A percentile compares a stretch with the other conserved stretches of the same genome.
Evolutionary conservation across 2,329 filamentous ascomycete genomes (phyloP).

Genomic region (Orbilia brochopaga): DNA sequence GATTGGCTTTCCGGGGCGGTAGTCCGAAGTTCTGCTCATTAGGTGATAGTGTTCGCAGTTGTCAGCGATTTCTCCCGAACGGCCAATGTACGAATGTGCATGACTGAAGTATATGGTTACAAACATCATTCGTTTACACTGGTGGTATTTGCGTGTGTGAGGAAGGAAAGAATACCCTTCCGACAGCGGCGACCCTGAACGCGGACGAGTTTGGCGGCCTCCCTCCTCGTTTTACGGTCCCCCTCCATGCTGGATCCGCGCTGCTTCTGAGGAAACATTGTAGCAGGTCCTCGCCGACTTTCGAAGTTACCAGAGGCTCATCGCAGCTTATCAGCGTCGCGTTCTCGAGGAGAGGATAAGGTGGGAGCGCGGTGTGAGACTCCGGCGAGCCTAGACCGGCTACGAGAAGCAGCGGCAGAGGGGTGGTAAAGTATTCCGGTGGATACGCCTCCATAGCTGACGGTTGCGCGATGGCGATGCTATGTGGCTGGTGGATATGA

Average conservation of each 20-base stretch:
- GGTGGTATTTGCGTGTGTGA: conserved; percentile 28
- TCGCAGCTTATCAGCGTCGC: conserved; percentile 73
- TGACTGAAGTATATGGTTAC: conserved; percentile 49
- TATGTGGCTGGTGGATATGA: neutral
- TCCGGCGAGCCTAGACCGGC: conserved; percentile 70
- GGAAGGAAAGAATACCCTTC: conserved; percentile 72
- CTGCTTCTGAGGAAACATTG: conserved; percentile 72
- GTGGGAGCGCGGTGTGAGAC: conserved; percentile 57
- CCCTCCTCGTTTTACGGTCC: conserved; percentile 63
- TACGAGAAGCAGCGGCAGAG: conserved; percentile 81
- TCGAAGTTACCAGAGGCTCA: conserved; percentile 69
- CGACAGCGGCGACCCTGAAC: conserved; percentile 75
- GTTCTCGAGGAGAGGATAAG: conserved; percentile 65
- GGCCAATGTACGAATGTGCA: conserved; percentile 41
- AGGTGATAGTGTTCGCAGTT: conserved; percentile 36
- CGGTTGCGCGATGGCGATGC: conserved; percentile 1
- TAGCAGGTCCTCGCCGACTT: conserved; percentile 70
- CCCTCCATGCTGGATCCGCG: conserved; percentile 70
- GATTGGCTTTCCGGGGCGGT: conserved; percentile 69
- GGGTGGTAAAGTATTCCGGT: conserved; percentile 79
- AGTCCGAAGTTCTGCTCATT: conserved; percentile 63
- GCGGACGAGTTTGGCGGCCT: conserved; percentile 61
- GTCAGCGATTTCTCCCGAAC: conserved; percentile 29
- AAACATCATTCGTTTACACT: conserved; percentile 49
- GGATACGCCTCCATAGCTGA: conserved; percentile 79